Conservation (phyloP, 768 basidiomycete species). For the Holtermanniella nyarrowii region DNA sequence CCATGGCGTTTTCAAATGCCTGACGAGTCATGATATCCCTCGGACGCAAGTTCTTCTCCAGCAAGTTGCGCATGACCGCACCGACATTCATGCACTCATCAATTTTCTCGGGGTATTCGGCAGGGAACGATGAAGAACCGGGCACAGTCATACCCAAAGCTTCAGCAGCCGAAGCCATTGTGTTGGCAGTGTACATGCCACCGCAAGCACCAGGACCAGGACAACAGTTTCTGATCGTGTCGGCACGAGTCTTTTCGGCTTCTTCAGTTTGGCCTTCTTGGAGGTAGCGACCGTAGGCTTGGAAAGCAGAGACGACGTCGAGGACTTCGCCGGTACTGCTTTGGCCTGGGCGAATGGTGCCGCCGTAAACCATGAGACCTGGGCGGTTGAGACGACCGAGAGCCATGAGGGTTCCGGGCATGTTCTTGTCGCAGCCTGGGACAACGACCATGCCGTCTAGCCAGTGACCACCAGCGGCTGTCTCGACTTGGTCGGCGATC, state of each 20-base stretch:
- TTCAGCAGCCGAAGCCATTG: conserved; percentile 93
- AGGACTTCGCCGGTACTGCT: conserved; percentile 75
- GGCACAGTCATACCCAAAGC: conserved; percentile 92
- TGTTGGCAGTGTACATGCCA: conserved; percentile 97
- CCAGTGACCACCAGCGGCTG: conserved; percentile 92
- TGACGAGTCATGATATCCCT: conserved; percentile 92
- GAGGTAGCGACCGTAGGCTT: conserved; percentile 89
- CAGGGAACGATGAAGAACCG: conserved; percentile 94
- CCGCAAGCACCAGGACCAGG: conserved; percentile 98
- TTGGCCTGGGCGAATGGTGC: conserved; percentile 82
- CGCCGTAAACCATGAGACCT: conserved; percentile 95
- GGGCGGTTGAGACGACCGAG: conserved; percentile 92
- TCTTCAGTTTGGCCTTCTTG: conserved; percentile 73
- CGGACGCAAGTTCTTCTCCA: conserved; percentile 85
- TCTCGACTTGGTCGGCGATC: conserved; percentile 95
- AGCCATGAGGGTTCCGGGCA: conserved; percentile 99
- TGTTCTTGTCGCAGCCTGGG: conserved; percentile 98
- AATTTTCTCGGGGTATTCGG: conserved; percentile 78
- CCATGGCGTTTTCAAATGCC: conserved; percentile 98
- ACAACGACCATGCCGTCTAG: conserved; percentile 95
- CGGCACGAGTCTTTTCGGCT: conserved; percentile 73
- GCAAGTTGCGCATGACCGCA: conserved; percentile 67
- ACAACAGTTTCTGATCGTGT: conserved; percentile 84
- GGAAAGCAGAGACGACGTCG: conserved; percentile 95
- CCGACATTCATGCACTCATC: conserved; percentile 75